Base-by-base conservation (phyloP, 495 filamentous ascomycete species). In the Annulohypoxylon nitens region DNA sequence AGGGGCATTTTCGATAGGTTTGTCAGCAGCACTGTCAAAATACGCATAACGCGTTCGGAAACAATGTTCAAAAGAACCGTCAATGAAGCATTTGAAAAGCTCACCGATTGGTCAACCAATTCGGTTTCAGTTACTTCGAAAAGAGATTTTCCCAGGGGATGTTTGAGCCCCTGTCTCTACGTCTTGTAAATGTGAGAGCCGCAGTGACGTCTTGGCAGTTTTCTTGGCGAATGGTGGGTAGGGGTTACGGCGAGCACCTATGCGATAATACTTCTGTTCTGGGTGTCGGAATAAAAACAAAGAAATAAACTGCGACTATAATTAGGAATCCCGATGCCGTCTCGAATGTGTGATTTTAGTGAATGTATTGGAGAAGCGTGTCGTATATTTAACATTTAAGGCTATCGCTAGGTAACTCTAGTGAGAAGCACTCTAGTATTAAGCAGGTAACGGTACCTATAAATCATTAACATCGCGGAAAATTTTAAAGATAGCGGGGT, bases 91-190 rank as follows among this genome's bases (percentile, higher is more conserved):
- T 23, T 11, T 7, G 3, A 54, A 51, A 48, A 25, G 9, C 10
- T 53, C 18, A 36, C 61, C 61, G 41, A 74, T 70, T 74, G 71
- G 71, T 39, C 16, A 54, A 64, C 48, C 47, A 58, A 18, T 5
- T 55, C 20, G 14, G 66, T 74, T 70, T 74, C 62, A 59, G 57
- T 62, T 14, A 59, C 26, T 51, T 59, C 23, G 50, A 23, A 55
- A 74, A 53, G 43, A 37, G 66, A 74, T 74, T 63, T 70, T 30
- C 62, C 41, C 61, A 74, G 71, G 71, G 71, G 71, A 34, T 63
- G 71, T 67, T 53, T 63, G 66, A 67, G 43, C 71, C 71, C 66
- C 67, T 67, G 58, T 36, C 16, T 34, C 61, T 34, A 16, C 14
- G 66, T 62, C 61, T 47, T 18, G 12, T 63, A 47, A 64, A 58